Evolutionary conservation across 2,329 filamentous ascomycete genomes (phyloP), one percentile per base, ranked within the genome.

Genomic region (Aureobasidium sp.): DNA sequence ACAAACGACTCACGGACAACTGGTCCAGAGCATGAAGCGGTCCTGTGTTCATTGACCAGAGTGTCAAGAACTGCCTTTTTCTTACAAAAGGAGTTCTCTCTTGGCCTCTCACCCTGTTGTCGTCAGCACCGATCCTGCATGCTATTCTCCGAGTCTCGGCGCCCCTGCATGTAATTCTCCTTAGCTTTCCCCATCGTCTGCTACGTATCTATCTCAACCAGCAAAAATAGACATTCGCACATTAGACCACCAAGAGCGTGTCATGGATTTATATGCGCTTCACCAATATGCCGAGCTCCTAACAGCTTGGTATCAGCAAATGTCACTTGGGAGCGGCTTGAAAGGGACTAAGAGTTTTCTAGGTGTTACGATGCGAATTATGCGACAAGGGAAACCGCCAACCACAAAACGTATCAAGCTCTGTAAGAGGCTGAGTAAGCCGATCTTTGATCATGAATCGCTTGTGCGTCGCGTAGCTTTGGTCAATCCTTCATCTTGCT

Each of bases 91-190:
- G 20, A 20, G 20, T 20, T 20, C 20, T 20, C 20, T 10, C 12
- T 7, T 13, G 12, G n/a, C 7, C 20, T n/a, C 51, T 17, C 41
- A 20, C 9, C 13, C 24, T 26, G 13, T 29, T 13, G 26, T 41
- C 50, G 24, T 39, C 48, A 51, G 48, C 48, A 37, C 17, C 27
- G 13, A 12, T 20, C 24, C 50, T 52, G 52, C 52, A 44, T 24
- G 37, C 39, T 34, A 34, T 20, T 36, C 47, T 39, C 39, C 24
- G 41, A 32, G 20, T 55, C 37, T 43, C 17, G 37, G 52, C 20
- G 37, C 53, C 53, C 53, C 53, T 57, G 53, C 53, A 57, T 57
- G 36, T 46, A 43, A 43, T 46, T 36, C 39, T 46, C 39, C 52
- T 46, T 57, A 57, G 53, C 53, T 36, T 46, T 57, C 41, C 41